Evolutionary conservation across 306 rosid species (phyloP).

Genomic region (Lathyrus aphaca): DNA sequence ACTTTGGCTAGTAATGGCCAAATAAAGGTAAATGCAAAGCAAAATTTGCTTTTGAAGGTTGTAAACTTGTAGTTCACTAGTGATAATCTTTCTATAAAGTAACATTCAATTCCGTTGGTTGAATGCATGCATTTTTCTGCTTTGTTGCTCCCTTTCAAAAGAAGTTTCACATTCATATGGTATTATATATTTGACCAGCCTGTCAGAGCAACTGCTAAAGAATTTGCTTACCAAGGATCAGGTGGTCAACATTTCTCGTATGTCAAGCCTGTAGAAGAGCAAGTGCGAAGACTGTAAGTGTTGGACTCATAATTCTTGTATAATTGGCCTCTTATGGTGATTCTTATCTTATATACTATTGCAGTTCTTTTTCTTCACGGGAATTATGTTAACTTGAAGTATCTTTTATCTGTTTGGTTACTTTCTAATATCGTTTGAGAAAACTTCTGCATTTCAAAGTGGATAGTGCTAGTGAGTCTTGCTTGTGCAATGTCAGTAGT

Average conservation of each 20-base stretch:
- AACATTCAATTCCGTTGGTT: slow-evolving; percentile 21
- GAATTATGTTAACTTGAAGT: slow-evolving; percentile 5
- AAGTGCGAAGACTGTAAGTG: slow-evolving; percentile 62
- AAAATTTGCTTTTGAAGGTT: slow-evolving; percentile 8
- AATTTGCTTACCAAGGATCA: slow-evolving; percentile 49
- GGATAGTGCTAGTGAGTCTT: slow-evolving; percentile 19
- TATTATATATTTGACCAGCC: slow-evolving; percentile 56
- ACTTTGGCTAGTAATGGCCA: slow-evolving; percentile 40
- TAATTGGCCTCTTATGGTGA: slow-evolving; percentile 11
- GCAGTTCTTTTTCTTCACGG: background rate
- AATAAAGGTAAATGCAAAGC: slow-evolving; percentile 54
- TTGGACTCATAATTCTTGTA: slow-evolving; percentile 17
- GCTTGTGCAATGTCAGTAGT: slow-evolving; percentile 12
- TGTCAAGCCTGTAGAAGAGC: slow-evolving; percentile 60
- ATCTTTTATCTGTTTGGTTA: slow-evolving; percentile 4
- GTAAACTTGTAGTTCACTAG: slow-evolving; percentile 15
- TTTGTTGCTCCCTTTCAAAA: slow-evolving; percentile 30
- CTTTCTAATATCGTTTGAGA: slow-evolving; percentile 26
- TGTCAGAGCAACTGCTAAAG: slow-evolving; percentile 53
- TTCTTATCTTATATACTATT: background rate
- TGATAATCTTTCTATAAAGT: slow-evolving; percentile 25
- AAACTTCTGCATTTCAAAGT: slow-evolving; percentile 24
- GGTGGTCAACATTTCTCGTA: slow-evolving; percentile 60
- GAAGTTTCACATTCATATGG: slow-evolving; percentile 29
- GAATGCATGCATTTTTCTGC: slow-evolving; percentile 7